Conservation (phyloP, 495 filamentous ascomycete species). For the Neurospora sp. region DNA sequence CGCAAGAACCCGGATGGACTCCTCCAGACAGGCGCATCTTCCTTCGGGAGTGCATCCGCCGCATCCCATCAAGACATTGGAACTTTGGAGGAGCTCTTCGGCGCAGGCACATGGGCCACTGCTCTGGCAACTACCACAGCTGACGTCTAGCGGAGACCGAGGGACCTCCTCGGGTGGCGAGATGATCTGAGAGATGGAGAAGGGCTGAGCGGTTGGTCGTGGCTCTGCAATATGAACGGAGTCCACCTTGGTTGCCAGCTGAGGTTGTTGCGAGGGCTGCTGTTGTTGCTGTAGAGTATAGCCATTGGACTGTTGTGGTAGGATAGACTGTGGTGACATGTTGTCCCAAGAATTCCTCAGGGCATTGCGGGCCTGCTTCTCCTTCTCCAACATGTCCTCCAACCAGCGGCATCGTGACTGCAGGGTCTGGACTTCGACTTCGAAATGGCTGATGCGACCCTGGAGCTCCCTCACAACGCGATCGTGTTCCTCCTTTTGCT, state of each 20-base stretch:
- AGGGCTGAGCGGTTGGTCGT: slow-evolving; percentile 22
- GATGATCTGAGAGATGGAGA: slow-evolving; percentile 39
- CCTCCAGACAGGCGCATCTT: slow-evolving; percentile 64
- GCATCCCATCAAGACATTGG: slow-evolving; percentile 43
- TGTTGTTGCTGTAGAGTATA: slow-evolving; percentile 7
- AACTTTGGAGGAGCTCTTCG: slow-evolving; percentile 33
- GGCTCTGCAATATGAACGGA: slow-evolving; percentile 13
- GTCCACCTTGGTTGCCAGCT: not conserved
- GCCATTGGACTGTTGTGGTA: not conserved
- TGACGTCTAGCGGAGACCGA: slow-evolving; percentile 16
- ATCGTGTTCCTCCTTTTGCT: slow-evolving; percentile 42
- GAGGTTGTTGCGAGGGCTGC: not conserved
- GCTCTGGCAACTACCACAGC: slow-evolving; percentile 42
- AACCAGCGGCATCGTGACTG: slow-evolving; percentile 31
- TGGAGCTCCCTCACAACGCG: slow-evolving; percentile 34
- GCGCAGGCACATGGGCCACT: slow-evolving; percentile 43
- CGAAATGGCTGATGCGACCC: slow-evolving; percentile 33
- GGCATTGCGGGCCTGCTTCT: slow-evolving; percentile 21
- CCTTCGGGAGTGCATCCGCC: slow-evolving; percentile 48
- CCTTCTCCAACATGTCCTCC: slow-evolving; percentile 33
- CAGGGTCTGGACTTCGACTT: slow-evolving; percentile 35
- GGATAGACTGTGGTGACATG: slow-evolving; percentile 3
- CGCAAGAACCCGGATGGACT: slow-evolving; percentile 34
- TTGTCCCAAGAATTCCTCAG: slow-evolving; percentile 10
- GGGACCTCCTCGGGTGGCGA: slow-evolving; percentile 29